These are phyloP conservation scores for Nicotiana obtusifolia DNA, from an alignment of 257 asterid species.

Conservation along the genomic window DNA sequence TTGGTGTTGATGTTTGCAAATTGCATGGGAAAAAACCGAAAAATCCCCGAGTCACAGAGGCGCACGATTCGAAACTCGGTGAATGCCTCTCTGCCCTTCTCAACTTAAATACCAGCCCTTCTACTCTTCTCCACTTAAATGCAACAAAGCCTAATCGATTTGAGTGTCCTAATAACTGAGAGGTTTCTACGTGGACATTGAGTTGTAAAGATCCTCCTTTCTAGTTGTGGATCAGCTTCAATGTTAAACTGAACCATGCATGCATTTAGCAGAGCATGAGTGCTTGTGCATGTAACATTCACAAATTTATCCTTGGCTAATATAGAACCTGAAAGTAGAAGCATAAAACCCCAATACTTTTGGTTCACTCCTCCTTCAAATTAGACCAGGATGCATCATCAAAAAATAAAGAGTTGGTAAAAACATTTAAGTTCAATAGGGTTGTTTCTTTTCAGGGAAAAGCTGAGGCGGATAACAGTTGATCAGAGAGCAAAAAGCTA, in stretches of 20 bases:
- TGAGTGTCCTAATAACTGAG: background rate
- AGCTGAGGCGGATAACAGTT: background rate
- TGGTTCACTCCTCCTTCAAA: background rate
- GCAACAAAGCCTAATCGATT: background rate
- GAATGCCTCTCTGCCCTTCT: background rate
- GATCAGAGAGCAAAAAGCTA: background rate
- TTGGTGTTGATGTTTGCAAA: background rate
- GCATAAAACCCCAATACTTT: background rate
- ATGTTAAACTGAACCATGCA: background rate
- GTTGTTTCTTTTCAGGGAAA: background rate
- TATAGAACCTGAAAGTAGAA: background rate
- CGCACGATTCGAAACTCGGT: background rate
- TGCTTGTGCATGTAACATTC: background rate
- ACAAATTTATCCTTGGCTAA: background rate
- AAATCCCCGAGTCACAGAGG: background rate
- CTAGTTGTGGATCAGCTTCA: background rate
- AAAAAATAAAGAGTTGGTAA: background rate
- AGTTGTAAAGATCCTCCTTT: background rate
- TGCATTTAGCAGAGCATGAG: background rate
- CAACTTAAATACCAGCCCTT: background rate
- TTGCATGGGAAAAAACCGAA: background rate
- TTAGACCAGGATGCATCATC: background rate
- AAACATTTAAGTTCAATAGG: background rate
- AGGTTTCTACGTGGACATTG: background rate
- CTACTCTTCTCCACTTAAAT: constrained; percentile 1